These are phyloP conservation scores for Piloderma croceum DNA, from an alignment of 768 basidiomycete genomes.

Conservation along the genomic window DNA sequence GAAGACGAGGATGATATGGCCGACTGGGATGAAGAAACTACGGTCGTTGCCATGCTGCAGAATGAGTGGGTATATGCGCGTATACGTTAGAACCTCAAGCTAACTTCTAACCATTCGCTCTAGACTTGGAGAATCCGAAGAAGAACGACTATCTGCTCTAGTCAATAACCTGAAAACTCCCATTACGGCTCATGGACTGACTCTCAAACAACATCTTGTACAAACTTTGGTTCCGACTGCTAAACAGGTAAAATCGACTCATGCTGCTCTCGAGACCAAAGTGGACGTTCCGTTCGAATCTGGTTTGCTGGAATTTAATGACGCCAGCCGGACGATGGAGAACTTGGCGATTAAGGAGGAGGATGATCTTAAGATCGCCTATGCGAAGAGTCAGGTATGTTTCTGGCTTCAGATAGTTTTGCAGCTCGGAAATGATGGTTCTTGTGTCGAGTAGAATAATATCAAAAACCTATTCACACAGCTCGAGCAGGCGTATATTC, in stretches of 20 bases:
- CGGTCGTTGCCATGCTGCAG: slow-evolving; percentile 44
- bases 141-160: slow-evolving; percentile 4
- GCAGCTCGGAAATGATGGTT: no score
- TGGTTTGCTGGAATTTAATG: slow-evolving; percentile 50
- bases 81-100: slow-evolving; percentile 1
- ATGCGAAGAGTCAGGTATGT: slow-evolving; percentile 41
- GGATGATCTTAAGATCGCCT: slow-evolving; percentile 34
- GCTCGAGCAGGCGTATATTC: slow-evolving; percentile 43
- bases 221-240: slow-evolving; percentile 32
- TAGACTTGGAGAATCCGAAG: no score
- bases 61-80: slow-evolving; percentile 28
- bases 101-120: slow-evolving; percentile 10
- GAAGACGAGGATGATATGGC: slow-evolving; percentile 20
- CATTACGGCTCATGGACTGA: slow-evolving; percentile 29
- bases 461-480: slow-evolving; percentile 37
- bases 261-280: slow-evolving; percentile 29
- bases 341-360: slow-evolving; percentile 37
- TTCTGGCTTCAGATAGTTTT: no score
- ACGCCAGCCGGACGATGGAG: slow-evolving; percentile 51
- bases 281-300: slow-evolving; percentile 25
- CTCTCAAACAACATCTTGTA: slow-evolving; percentile 24
- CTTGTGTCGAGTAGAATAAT: slow-evolving; percentile 30
- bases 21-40: slow-evolving; percentile 49
- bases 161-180: slow-evolving; percentile 20
- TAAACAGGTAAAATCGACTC: slow-evolving; percentile 30